phyloP scores from a whole-genome alignment of 495 filamentous ascomycete genomes.

The Copromyces sp. region DNA sequence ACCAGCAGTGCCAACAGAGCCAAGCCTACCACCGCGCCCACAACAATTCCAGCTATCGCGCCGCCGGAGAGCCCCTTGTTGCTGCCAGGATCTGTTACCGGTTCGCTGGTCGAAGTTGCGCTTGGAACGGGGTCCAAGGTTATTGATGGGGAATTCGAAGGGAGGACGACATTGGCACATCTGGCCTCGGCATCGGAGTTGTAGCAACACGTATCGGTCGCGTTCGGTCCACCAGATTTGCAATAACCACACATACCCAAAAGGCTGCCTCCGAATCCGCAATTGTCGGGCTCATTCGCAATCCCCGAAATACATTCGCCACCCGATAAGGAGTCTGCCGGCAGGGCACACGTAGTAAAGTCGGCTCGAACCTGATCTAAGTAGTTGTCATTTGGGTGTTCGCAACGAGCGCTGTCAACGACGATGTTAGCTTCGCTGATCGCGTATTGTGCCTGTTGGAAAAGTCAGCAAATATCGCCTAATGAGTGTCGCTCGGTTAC shows the following conservation, averaged over 20 bases:
- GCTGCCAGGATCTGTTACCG: constrained; percentile 27
- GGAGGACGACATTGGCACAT: constrained; percentile 66
- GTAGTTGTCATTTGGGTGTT: constrained; percentile 49
- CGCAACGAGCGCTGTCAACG: constrained; percentile 63
- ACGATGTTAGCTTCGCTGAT: constrained; percentile 78
- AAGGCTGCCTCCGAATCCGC: constrained; percentile 74
- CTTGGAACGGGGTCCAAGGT: constrained; percentile 47
- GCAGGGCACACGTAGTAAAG: constrained; percentile 80
- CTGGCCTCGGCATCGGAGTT: constrained; percentile 60
- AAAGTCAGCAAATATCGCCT: constrained; percentile 15
- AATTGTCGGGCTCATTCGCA: constrained; percentile 76
- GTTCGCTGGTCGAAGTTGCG: constrained; percentile 31
- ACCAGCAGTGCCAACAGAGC: constrained; percentile 56
- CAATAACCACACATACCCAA: constrained; percentile 85
- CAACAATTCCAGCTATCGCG: constrained; percentile 78
- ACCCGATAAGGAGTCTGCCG: constrained; percentile 61
- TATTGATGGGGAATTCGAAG: constrained; percentile 59
- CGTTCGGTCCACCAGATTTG: constrained; percentile 67
- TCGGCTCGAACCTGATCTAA: constrained; percentile 78
- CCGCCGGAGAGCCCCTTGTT: constrained; percentile 61
- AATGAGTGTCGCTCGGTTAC: constrained; percentile 19
- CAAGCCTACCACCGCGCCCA: constrained; percentile 67
- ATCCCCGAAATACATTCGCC: constrained; percentile 64
- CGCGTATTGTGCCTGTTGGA: constrained; percentile 62
- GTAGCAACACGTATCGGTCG: constrained; percentile 91